A percentile compares a stretch with the other conserved stretches of the same genome.
Evolutionary conservation across 305 asterid genomes (phyloP).

Genomic region (Stenogyne calaminthoides): DNA sequence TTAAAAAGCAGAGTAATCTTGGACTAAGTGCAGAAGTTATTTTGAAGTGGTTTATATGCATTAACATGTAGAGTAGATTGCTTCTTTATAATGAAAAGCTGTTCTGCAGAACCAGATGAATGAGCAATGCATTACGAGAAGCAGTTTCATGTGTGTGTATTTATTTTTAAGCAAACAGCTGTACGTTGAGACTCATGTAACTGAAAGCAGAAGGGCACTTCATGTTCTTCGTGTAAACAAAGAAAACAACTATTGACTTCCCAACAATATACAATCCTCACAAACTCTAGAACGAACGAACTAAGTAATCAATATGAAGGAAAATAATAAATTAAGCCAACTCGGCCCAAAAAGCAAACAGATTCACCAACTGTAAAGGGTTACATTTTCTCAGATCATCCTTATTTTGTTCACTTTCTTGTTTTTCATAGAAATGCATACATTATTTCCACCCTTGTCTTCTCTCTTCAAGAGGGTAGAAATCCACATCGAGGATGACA

Average conservation of each 20-base stretch:
- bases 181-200: neutral
- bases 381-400: neutral
- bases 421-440: neutral
- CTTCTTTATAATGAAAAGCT: conserved; percentile 19
- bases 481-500: neutral
- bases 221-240: neutral
- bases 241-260: neutral
- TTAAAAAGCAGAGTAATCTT: neutral
- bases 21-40: conserved; percentile 9
- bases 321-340: conserved; percentile 1
- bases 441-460: neutral
- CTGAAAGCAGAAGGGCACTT: neutral
- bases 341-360: conserved; percentile 1
- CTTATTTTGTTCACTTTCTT: neutral
- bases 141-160: neutral
- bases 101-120: conserved; percentile 12
- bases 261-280: neutral
- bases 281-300: neutral
- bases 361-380: conserved; percentile 5
- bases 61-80: conserved; percentile 6
- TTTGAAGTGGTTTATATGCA: neutral
- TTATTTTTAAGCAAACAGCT: neutral
- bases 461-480: conserved; percentile 7
- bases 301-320: neutral
- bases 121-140: neutral